phyloP scores from a whole-genome alignment of 2,329 filamentous ascomycete genomes.

The Fusarium dimerum region DNA sequence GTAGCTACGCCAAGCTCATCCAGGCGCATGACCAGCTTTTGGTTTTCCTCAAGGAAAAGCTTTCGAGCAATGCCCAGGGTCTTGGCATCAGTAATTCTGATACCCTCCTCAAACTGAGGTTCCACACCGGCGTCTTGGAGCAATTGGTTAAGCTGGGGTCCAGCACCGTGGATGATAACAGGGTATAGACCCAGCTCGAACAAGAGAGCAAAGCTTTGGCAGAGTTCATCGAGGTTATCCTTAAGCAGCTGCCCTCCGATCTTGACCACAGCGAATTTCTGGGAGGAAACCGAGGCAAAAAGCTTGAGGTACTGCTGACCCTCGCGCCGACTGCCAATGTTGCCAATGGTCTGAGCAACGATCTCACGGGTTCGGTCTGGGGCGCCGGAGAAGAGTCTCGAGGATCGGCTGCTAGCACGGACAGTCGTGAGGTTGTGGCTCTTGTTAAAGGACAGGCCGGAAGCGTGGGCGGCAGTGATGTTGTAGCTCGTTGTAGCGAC shows the following conservation, averaged over 20 bases:
- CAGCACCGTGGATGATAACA: conserved; percentile 92
- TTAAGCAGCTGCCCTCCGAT: conserved; percentile 95
- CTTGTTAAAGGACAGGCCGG: conserved; percentile 7
- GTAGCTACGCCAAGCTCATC: conserved; percentile 89
- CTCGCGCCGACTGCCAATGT: conserved; percentile 94
- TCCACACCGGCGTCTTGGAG: conserved; percentile 89
- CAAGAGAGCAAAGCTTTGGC: conserved; percentile 84
- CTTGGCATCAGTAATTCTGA: conserved; percentile 92
- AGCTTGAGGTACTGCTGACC: conserved; percentile 97
- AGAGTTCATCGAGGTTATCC: conserved; percentile 89
- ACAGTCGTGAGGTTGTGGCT: conserved; percentile 25
- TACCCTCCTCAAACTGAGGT: conserved; percentile 95
- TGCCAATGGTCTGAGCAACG: conserved; percentile 69
- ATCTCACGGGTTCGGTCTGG: conserved; percentile 38
- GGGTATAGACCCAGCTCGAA: conserved; percentile 95
- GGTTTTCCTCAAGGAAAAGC: conserved; percentile 92
- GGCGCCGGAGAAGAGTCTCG: conserved; percentile 10
- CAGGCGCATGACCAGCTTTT: conserved; percentile 73
- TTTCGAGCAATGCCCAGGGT: conserved; percentile 88
- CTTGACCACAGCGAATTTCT: conserved; percentile 98
- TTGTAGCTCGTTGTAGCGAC: conserved; percentile 19
- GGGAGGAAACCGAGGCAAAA: conserved; percentile 93
- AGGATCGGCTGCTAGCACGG: conserved; percentile 8
- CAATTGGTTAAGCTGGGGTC: conserved; percentile 90
- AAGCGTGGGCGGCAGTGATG: background rate